Evolutionary conservation across 2,329 filamentous ascomycete species (phyloP), one percentile per base, ranked within the genome.

Genomic region (Botrytis squamosa): DNA sequence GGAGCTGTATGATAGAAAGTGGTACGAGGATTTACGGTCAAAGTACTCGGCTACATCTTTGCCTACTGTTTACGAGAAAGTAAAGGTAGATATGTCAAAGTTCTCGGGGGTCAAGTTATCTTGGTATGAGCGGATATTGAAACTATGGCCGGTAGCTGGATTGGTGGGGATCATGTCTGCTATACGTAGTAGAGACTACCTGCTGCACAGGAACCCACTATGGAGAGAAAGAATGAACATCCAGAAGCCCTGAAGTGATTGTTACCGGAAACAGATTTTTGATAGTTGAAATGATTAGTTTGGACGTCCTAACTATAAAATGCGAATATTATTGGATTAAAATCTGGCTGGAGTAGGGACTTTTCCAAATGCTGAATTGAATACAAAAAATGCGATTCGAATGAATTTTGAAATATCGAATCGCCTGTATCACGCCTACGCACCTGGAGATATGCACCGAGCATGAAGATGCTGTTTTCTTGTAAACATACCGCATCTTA

Each of bases 41-140:
- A 67, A 52, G 25, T 67, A 52, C 20, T 33, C n/a, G 7, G 64
- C 64, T 4, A 52, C n/a, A 52, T 52, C 42, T 6, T 33, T 33
- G 18, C 49, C 42, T 33, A 52, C 18, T 7, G 42, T 67, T 22
- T 67, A 38, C n/a, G 64, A 67, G 4, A 67, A 67, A 49, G 64
- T 52, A 18, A 67, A 67, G 42, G 29, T 62, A 14, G 36, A 62
- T 22, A 62, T 62, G 10, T 38, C 36, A 7, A 62, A 62, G 0
- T 62, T 62, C 7, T 62, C 36, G 9, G 59, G 22, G 12, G 10
- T 9, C 3, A n/a, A n/a, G 59, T 12, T 62, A n/a, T 62, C 59
- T n/a, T 62, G 59, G 59, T 62, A 62, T 62, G 59, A 62, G 59
- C 40, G 59, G 59, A 14, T 62, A 22, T 40, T 62, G 20, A 62